Evolutionary conservation across 1,139 yeast genomes (phyloP), one percentile per base, ranked within the genome.

Genomic region (Nakaseomyces kungkrabaensis): DNA sequence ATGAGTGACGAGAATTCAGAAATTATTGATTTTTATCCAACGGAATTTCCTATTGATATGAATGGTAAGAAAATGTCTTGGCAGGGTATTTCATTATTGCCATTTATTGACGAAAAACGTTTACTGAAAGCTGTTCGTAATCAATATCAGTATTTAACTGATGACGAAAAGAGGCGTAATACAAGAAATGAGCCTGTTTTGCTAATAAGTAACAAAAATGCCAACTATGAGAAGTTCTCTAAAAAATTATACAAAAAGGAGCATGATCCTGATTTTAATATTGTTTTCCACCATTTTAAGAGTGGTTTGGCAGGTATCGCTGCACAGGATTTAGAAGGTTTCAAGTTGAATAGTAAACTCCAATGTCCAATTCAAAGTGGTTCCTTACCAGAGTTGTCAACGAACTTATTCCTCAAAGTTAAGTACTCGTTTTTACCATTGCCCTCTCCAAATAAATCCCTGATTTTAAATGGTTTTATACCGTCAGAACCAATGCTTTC

Each of bases 21-120:
- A 50, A 88, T 90, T 56, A 82, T 87, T 56, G 97, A 90, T 62
- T 90, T 89, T 60, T 90, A 90, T 62, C 97, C 97, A 0, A 87
- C 79, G 54, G 85, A 87, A 36, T 90, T 90, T 68, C 79, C 84
- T 49, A 85, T 90, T 56, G 97, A 90, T 68, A 87, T 89, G 96
- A 89, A 90, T 64, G 97, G 97, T 29, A 87, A 87, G 57, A 88
- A 85, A 58, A 85, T 85, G 88, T 76, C 94, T 48, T 90, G 97
- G 97, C 95, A 88, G 65, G 97, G 96, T 49, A 85, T 90, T 60
- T 94, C 96, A 0, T 70, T 90, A 46, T 71, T 90, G 51, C 97
- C 97, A 0, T 90, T 90, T 58, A 90, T 90, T 59, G 96, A 90
- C 59, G 96, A 87, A 59, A 66, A 67, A n/a, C 72, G 96, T 58